These are phyloP conservation scores for Phaeoacremonium minimum DNA, from an alignment of 2,329 filamentous ascomycete species.

Conservation along the genomic window DNA sequence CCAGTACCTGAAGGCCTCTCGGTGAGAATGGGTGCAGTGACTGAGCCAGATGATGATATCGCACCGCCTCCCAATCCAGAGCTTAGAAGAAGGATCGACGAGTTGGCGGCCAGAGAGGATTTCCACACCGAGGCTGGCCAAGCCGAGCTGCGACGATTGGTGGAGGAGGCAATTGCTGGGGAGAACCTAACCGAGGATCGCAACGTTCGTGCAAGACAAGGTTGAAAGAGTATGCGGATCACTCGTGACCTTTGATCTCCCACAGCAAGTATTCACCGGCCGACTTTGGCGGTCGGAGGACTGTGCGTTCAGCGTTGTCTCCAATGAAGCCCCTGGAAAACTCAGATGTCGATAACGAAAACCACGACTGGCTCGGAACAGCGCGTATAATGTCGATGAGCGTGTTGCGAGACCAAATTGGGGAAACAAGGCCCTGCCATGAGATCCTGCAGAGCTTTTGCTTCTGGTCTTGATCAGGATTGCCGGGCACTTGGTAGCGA, in stretches of 20 bases:
- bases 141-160: slow-evolving; percentile 68
- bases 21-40: slow-evolving; percentile 73
- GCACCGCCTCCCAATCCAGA: slow-evolving; percentile 66
- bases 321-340: slow-evolving; percentile 41
- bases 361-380: slow-evolving; percentile 46
- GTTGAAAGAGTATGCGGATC: slow-evolving; percentile 32
- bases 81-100: slow-evolving; percentile 81
- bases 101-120: slow-evolving; percentile 77
- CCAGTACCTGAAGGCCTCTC: slow-evolving; percentile 71
- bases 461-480: slow-evolving; percentile 13
- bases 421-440: slow-evolving; percentile 56
- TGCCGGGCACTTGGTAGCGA: slow-evolving; percentile 56
- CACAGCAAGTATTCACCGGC: slow-evolving; percentile 55
- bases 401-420: slow-evolving; percentile 45
- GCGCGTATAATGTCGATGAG: slow-evolving; percentile 40
- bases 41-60: slow-evolving; percentile 51
- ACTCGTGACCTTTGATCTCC: slow-evolving; percentile 48
- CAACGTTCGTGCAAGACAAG: slow-evolving; percentile 59
- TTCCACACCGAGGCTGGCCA: slow-evolving; percentile 81
- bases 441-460: slow-evolving; percentile 43
- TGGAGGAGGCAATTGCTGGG: slow-evolving; percentile 74
- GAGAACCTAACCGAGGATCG: slow-evolving; percentile 60
- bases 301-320: slow-evolving; percentile 43
- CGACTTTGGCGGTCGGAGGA: slow-evolving; percentile 46
- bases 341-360: slow-evolving; percentile 47